Percentiles rank a stretch among this genome's conserved stretches.
phyloP scores from a whole-genome alignment of 2,329 filamentous ascomycete species.

The Exophiala calicioides region DNA sequence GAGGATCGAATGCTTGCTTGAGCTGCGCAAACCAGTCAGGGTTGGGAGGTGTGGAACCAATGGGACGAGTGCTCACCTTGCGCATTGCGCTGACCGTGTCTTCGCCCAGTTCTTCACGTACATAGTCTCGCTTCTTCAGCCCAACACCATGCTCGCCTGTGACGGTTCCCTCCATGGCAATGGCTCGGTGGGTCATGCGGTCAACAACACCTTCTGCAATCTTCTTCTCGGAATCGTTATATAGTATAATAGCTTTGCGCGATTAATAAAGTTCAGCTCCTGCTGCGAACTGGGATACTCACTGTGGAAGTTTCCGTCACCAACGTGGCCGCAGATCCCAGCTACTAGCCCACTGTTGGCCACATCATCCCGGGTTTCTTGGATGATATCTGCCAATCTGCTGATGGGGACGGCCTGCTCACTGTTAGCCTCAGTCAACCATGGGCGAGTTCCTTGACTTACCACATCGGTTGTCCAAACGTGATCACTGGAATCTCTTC shows the following conservation, averaged over 20 bases:
- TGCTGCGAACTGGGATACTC: slow-evolving; percentile 30
- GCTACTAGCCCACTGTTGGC: slow-evolving; percentile 62
- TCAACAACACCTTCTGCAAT: slow-evolving; percentile 63
- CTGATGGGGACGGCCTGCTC: slow-evolving; percentile 68
- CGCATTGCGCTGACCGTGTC: slow-evolving; percentile 66
- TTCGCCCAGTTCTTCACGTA: slow-evolving; percentile 62
- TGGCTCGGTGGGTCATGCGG: slow-evolving; percentile 68
- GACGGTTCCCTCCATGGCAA: slow-evolving; percentile 71
- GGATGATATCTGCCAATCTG: slow-evolving; percentile 69
- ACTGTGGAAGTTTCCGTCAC: slow-evolving; percentile 74
- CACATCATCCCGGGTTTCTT: slow-evolving; percentile 67
- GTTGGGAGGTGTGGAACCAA: neutral
- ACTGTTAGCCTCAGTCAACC: neutral
- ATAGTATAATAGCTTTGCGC: slow-evolving; percentile 65
- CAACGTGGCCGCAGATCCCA: slow-evolving; percentile 71
- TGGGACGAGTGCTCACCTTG: slow-evolving; percentile 47
- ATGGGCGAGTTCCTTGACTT: neutral
- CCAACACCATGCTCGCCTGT: slow-evolving; percentile 73
- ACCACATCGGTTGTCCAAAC: slow-evolving; percentile 77
- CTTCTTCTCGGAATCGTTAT: slow-evolving; percentile 58
- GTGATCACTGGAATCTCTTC: slow-evolving; percentile 58
- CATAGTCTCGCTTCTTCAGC: slow-evolving; percentile 67
- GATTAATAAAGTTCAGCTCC: slow-evolving; percentile 12
- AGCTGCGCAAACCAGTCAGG: slow-evolving; percentile 45
- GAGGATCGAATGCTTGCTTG: slow-evolving; percentile 66